These are phyloP conservation scores for Penicillium sp. DNA, from an alignment of 2,329 filamentous ascomycete species.

Conservation along the genomic window DNA sequence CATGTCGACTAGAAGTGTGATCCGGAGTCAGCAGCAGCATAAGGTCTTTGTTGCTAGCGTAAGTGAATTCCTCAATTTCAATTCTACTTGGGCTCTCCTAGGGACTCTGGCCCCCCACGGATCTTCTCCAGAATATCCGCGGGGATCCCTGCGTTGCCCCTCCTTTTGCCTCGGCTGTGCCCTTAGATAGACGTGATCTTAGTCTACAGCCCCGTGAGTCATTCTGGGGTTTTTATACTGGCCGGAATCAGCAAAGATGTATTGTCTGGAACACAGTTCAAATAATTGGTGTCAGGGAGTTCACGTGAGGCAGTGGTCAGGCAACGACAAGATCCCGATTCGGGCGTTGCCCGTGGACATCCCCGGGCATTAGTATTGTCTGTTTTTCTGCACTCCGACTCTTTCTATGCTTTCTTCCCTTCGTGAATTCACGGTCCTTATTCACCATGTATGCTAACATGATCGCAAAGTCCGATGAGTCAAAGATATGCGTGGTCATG, in stretches of 20 bases:
- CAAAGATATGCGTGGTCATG: constrained; percentile 97
- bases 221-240: background rate
- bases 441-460: constrained; percentile 7
- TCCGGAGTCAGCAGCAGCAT: constrained; percentile 20
- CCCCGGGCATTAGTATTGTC: background rate
- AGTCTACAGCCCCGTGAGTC: background rate
- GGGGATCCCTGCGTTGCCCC: constrained; percentile 8
- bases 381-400: background rate
- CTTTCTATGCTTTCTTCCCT: background rate
- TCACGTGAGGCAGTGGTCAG: background rate
- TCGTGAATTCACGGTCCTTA: background rate
- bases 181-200: background rate
- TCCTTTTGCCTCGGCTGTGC: background rate
- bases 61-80: constrained; percentile 9
- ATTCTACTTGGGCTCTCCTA: background rate
- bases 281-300: background rate
- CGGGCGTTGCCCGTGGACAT: background rate
- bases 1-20: constrained; percentile 23
- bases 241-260: background rate
- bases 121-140: constrained; percentile 4
- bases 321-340: background rate
- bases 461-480: constrained; percentile 73
- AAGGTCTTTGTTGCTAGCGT: constrained; percentile 27
- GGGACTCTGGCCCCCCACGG: background rate
- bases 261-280: background rate